Conservation (phyloP, 106 monocot genomes). For the Dendrobium officinale region DNA sequence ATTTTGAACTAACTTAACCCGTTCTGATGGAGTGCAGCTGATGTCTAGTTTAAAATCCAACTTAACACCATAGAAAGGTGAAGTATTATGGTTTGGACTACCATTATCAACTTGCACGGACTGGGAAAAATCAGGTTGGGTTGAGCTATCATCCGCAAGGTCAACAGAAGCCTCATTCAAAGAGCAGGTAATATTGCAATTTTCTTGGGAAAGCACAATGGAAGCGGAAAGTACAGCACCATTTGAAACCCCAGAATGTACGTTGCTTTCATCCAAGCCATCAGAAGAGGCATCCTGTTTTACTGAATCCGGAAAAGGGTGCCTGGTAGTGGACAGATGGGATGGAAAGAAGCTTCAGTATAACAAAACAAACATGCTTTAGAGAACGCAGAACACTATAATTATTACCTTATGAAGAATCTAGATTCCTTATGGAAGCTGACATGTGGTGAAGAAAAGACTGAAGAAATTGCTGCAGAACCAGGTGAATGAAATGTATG, state of each 20-base stretch:
- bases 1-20: slow-evolving; percentile 29
- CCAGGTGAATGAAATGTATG: slow-evolving; percentile 47
- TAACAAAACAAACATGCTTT: not conserved
- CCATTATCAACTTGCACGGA: slow-evolving; percentile 37
- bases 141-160: slow-evolving; percentile 39
- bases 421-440: slow-evolving; percentile 42
- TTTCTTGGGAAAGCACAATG: slow-evolving; percentile 18
- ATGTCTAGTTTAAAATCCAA: slow-evolving; percentile 34
- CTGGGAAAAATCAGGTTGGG: slow-evolving; percentile 15
- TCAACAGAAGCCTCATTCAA: slow-evolving; percentile 37
- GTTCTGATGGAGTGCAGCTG: slow-evolving; percentile 9
- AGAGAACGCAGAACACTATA: not conserved
- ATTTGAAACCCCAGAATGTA: slow-evolving; percentile 13
- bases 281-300: slow-evolving; percentile 32
- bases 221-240: slow-evolving; percentile 17
- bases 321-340: slow-evolving; percentile 17
- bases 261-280: slow-evolving; percentile 22
- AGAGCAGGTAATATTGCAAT: slow-evolving; percentile 22
- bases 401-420: slow-evolving; percentile 32
- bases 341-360: not conserved
- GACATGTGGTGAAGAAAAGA: slow-evolving; percentile 73
- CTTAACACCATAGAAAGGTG: slow-evolving; percentile 34
- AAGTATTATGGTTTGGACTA: slow-evolving; percentile 66
- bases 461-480: slow-evolving; percentile 51
- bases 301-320: slow-evolving; percentile 36